Conservation (phyloP, 2,329 filamentous ascomycete genomes). For the Aureobasidium sp. region DNA sequence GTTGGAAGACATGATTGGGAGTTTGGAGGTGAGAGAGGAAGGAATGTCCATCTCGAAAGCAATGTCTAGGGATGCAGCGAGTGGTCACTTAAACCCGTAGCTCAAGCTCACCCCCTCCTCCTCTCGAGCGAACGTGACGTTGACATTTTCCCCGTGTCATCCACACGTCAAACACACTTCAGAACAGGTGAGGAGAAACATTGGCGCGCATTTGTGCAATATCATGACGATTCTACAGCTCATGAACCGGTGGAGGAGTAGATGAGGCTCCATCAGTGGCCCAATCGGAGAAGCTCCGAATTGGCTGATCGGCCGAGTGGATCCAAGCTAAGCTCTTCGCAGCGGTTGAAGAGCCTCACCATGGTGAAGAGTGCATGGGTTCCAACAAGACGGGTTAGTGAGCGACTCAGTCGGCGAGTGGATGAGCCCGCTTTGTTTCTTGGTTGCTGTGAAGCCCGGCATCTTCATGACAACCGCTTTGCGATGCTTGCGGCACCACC, state of each 20-base stretch:
- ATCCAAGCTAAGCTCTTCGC: background rate
- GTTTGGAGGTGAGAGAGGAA: conserved; percentile 11
- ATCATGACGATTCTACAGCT: conserved; percentile 8
- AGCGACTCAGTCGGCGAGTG: background rate
- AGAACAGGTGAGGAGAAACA: background rate
- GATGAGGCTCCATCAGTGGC: background rate
- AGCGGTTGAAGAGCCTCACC: conserved; percentile 1
- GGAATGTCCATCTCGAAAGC: conserved; percentile 17
- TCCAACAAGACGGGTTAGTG: background rate
- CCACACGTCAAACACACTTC: background rate
- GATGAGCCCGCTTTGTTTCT: background rate
- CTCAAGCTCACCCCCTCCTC: background rate
- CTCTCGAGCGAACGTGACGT: background rate
- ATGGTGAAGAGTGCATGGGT: background rate
- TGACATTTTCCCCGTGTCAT: conserved; percentile 5
- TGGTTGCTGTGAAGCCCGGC: background rate
- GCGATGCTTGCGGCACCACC: background rate
- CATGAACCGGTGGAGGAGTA: conserved; percentile 3
- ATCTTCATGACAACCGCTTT: background rate
- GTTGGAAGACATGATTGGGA: conserved; percentile 20
- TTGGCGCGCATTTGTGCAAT: background rate
- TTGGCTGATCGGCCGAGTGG: background rate
- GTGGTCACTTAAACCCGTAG: background rate
- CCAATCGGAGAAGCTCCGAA: conserved; percentile 7
- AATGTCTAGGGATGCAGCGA: background rate